Conservation (phyloP, 2,329 filamentous ascomycete species). For the Xylaria arbuscula region DNA sequence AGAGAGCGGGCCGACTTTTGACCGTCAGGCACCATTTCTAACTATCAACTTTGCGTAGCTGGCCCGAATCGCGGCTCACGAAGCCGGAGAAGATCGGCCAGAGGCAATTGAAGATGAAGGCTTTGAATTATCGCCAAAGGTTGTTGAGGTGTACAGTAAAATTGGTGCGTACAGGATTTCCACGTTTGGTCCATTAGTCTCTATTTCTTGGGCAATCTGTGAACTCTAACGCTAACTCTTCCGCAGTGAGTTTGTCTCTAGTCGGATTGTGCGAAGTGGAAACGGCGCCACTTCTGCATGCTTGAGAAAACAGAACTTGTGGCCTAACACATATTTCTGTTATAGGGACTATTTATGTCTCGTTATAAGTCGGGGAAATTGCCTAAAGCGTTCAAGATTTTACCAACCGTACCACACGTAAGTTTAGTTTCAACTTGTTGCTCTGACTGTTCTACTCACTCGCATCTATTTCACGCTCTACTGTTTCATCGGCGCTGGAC, state of each 20-base stretch:
- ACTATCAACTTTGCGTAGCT: constrained; percentile 54
- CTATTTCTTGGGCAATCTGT: background rate
- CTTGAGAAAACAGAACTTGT: constrained; percentile 14
- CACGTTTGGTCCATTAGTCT: background rate
- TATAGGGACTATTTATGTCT: constrained; percentile 73
- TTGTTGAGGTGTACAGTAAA: constrained; percentile 94
- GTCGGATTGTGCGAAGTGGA: background rate
- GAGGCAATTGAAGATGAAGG: constrained; percentile 75
- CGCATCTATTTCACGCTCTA: background rate
- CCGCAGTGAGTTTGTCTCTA: constrained; percentile 26
- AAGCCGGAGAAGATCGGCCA: constrained; percentile 69
- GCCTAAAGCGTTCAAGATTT: constrained; percentile 96
- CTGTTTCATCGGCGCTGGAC: background rate
- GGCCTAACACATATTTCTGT: constrained; percentile 23
- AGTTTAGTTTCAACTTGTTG: constrained; percentile 9
- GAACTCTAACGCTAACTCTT: constrained; percentile 14
- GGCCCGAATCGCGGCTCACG: constrained; percentile 91
- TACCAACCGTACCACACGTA: constrained; percentile 83
- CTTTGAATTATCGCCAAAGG: constrained; percentile 87
- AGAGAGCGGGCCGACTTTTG: background rate
- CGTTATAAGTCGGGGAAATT: constrained; percentile 96
- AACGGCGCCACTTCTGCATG: background rate
- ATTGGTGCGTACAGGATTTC: constrained; percentile 53
- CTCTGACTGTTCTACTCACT: background rate
- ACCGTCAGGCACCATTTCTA: constrained; percentile 8